Percentiles rank a stretch among this genome's conserved stretches.
Evolutionary conservation across 495 filamentous ascomycete species (phyloP).

Genomic region (Podospora fimiseda): DNA sequence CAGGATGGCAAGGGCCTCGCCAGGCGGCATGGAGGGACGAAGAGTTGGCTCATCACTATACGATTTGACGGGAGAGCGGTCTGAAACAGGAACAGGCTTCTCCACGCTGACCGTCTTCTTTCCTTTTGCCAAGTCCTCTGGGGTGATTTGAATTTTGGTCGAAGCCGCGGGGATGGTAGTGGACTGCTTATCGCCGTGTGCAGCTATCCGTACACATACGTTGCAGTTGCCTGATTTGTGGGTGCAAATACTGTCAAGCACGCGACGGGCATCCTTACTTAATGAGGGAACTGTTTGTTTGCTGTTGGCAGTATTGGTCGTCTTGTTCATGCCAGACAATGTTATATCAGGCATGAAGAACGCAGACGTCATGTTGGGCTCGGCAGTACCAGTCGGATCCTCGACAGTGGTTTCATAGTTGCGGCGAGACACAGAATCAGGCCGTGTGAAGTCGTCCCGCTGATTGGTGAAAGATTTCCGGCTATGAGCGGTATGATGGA

Average conservation of each 20-base stretch:
- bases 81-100: constrained; percentile 65
- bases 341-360: constrained; percentile 53
- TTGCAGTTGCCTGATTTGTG: constrained; percentile 69
- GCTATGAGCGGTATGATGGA: constrained; percentile 4
- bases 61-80: constrained; percentile 43
- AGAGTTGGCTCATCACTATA: constrained; percentile 62
- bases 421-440: constrained; percentile 25
- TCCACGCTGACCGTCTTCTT: constrained; percentile 56
- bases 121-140: constrained; percentile 22
- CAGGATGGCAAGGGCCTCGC: constrained; percentile 69
- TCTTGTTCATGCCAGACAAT: constrained; percentile 22
- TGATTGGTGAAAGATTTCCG: constrained; percentile 11
- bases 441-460: constrained; percentile 13
- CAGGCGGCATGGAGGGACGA: constrained; percentile 68
- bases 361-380: constrained; percentile 73
- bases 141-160: constrained; percentile 18
- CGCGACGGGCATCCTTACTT: constrained; percentile 46
- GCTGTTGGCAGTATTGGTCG: constrained; percentile 18
- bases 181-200: constrained; percentile 30
- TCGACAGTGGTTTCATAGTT: constrained; percentile 27
- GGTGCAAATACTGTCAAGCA: constrained; percentile 52
- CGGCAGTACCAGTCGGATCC: constrained; percentile 19
- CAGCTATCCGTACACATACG: constrained; percentile 57
- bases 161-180: constrained; percentile 4
- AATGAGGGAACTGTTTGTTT: constrained; percentile 30